Base-by-base conservation (phyloP, 495 filamentous ascomycete species). In the Neurospora africana region DNA sequence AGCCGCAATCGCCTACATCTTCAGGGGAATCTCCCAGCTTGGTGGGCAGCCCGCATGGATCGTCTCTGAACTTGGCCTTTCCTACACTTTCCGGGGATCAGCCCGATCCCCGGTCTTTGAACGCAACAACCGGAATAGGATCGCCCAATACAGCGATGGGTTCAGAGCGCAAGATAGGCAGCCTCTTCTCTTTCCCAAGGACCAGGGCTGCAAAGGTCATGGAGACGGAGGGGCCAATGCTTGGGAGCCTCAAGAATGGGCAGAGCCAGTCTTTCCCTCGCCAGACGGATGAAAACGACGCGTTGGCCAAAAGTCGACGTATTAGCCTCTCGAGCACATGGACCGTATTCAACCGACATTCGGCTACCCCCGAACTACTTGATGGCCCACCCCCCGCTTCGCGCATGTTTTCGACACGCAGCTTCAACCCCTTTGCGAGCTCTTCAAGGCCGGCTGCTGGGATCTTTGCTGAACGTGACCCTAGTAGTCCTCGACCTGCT, bases 231-330 rank as follows among this genome's bases (percentile, higher is more conserved):
- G 87, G 89, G 6, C 90, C 89, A 19, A 84, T 89, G 53, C 78
- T 96, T 23, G 93, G 93, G 17, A 89, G 88, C 41, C 82, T 97
- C 38, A 93, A 92, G 78, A 82, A 89, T 69, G 87, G 87, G 4
- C 91, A 97, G 76, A 93, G 92, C 77, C 92, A 93, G 76, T 96
- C 93, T 13, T 91, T 95, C 74, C 93, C 93, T 3, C 81, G 82
- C 33, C 82, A 84, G 68, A 79, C 77, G 0, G 86, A 88, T 15
- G 86, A 87, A 27, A 77, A 75, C 9, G 86, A 87, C 5, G 72
- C 71, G 11, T 68, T 79, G 10, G 71, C 72, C 10, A 83, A 75
- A 71, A 84, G 82, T 77, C 82, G 86, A 9, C 81, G 86, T 13
- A 86, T 83, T 47, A 87, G 85, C 74, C 80, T 87, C 47, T 84